Evolutionary conservation across 2,329 filamentous ascomycete genomes (phyloP).

Genomic region (Teratosphaeria viscida): DNA sequence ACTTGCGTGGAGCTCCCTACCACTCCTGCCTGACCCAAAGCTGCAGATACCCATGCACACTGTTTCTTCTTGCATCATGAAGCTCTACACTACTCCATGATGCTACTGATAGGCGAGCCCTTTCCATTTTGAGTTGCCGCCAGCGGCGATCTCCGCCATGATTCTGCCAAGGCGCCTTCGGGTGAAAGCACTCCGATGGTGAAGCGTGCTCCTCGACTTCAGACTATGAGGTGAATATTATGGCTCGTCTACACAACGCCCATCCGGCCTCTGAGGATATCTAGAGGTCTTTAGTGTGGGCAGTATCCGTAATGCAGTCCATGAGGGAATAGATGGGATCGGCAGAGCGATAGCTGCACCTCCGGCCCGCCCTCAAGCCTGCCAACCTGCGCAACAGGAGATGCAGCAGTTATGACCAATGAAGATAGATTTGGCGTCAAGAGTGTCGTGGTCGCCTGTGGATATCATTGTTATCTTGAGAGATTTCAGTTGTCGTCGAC

Average conservation of each 20-base stretch:
- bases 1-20: background rate
- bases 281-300: background rate
- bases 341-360: background rate
- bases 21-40: background rate
- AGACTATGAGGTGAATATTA: background rate
- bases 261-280: background rate
- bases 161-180: background rate
- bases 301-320: background rate
- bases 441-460: background rate
- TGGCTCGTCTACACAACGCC: background rate
- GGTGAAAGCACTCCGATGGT: background rate
- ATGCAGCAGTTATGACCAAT: background rate
- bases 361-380: background rate
- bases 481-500: too few relatives aligned
- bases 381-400: background rate
- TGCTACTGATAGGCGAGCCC: background rate
- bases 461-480: too few relatives aligned
- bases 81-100: background rate
- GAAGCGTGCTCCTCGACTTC: background rate
- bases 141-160: background rate
- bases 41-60: background rate
- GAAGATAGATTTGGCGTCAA: background rate
- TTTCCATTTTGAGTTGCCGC: background rate
- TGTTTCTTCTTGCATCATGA: background rate
- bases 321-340: background rate